Base-by-base conservation (phyloP, 2,329 filamentous ascomycete genomes). In the Plenodomus tracheiphilus region DNA sequence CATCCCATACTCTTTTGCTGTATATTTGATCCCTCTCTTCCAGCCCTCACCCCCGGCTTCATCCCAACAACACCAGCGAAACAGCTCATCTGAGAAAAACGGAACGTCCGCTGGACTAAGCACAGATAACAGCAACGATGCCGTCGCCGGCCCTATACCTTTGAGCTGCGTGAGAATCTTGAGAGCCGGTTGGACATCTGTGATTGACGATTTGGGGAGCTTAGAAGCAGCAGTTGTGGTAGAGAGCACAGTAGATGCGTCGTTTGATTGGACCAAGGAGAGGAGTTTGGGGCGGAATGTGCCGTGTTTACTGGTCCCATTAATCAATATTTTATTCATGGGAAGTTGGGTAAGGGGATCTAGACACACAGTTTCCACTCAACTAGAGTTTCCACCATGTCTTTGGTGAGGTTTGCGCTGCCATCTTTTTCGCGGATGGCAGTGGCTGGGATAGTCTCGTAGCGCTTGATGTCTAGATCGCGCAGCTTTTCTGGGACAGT, bases 21-120 rank as follows among this genome's bases (percentile, higher is more conserved):
- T 86, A 71, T 94, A 94, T 70, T 85, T 88, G 67, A 90, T 85
- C 47, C 68, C 70, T 44, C 76, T 64, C 30, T 74, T 68, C 79
- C 79, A 81, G 0, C 69, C 74, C 19, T 75, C 71, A 45, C 75
- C 79, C 35, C 75, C 72, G 0, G 78, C 78, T n/a, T 66, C 63
- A 36, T 72, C 69, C 64, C 81, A 82, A 61, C 82, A 82, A 5
- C 87, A 72, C 88, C 88, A 93, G 56, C 85, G 81, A 65, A 85
- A 93, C 3, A 86, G 79, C 71, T 94, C 89, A 64, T 95, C 90
- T 2, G 85, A 88, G 72, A 93, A 93, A 77, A 93, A 93, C 1
- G 88, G 80, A 41, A 85, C 77, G 11, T 74, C 71, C 0, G 76
- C 69, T 0, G 85, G 80, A 51, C 85, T 79, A 55, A 85, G 81